Base-by-base conservation (phyloP, 1,139 yeast genomes). In the Citeromyces hawaiiensis region DNA sequence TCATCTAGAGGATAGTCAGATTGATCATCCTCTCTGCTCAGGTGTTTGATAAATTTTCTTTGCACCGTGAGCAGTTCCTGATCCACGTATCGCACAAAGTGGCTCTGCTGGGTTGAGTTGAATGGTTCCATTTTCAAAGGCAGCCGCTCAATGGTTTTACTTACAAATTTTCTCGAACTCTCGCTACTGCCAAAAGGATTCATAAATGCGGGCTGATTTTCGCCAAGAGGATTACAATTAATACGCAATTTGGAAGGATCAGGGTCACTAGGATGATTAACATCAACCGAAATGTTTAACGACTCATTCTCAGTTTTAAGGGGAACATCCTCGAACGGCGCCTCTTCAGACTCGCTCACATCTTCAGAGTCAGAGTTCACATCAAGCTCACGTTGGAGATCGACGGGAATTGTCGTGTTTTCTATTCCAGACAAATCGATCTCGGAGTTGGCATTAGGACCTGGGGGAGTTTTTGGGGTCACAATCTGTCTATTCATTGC, bases 11-110 rank as follows among this genome's bases (percentile, higher is more conserved):
- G 49, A 32, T 59, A 56, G 37, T 61, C 61, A 2, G 42, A 13
- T 43, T 46, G 41, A 2, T 43, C 47, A 16, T 38, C 39, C 8
- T 41, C 44, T 2, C 44, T 48, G 2, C 77, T 68, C 44, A 78
- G 66, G 39, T 76, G 66, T 51, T 78, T 82, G 25, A 85, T 75
- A 49, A 72, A 82, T 45, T 62, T 66, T 37, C 93, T 61, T 48
- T 81, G 87, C 2, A 83, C 64, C 16, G 60, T 57, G 45, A 79
- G 59, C 30, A 82, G 56, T 44, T 68, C 60, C 4, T 66, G 71
- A 50, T 85, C 94, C 11, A 81, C 55, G 48, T 75, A 80, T 36
- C 68, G 67, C 36, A 77, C 59, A 40, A 83, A 63, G 47, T 70
- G 69, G 43, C 80, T 72, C 50, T 79, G 83, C 53, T 83, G 91